Conservation (phyloP, 2,329 filamentous ascomycete genomes). For the Xylariales sp. region DNA sequence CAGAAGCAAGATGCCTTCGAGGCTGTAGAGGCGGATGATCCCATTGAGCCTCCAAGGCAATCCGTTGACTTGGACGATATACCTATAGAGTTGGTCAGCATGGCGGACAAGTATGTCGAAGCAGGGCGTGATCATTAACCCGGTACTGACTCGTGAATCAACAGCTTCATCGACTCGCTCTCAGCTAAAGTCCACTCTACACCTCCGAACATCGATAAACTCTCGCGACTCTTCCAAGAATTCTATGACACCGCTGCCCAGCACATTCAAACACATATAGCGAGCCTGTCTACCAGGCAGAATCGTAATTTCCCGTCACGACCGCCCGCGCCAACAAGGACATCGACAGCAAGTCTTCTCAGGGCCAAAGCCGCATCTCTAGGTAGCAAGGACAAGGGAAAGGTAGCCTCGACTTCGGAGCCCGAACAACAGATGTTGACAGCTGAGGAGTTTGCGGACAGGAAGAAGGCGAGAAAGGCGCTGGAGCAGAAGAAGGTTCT, state of each 20-base stretch:
- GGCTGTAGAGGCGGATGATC: conserved; percentile 40
- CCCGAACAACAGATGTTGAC: conserved; percentile 83
- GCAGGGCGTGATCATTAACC: not conserved
- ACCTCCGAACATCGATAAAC: conserved; percentile 75
- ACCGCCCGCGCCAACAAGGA: conserved; percentile 48
- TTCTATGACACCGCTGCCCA: conserved; percentile 80
- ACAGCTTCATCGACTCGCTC: conserved; percentile 84
- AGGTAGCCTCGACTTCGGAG: conserved; percentile 36
- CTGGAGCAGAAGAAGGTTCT: conserved; percentile 72
- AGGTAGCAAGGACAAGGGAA: conserved; percentile 46
- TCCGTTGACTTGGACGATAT: conserved; percentile 80
- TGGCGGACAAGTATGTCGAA: conserved; percentile 71
- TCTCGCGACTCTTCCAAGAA: conserved; percentile 87
- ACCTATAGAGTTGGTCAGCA: conserved; percentile 85
- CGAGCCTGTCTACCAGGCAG: conserved; percentile 69
- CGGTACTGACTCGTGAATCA: conserved; percentile 5
- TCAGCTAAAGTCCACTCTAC: conserved; percentile 80
- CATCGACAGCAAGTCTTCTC: conserved; percentile 52
- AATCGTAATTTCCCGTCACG: conserved; percentile 61
- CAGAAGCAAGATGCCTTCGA: conserved; percentile 43
- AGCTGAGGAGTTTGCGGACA: conserved; percentile 72
- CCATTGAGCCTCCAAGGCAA: conserved; percentile 41
- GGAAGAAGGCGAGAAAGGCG: conserved; percentile 71
- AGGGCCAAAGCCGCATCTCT: conserved; percentile 52
- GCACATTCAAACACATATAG: conserved; percentile 84